Base-by-base conservation (phyloP, 2,329 filamentous ascomycete species). In the Sarocladium kiliense region DNA sequence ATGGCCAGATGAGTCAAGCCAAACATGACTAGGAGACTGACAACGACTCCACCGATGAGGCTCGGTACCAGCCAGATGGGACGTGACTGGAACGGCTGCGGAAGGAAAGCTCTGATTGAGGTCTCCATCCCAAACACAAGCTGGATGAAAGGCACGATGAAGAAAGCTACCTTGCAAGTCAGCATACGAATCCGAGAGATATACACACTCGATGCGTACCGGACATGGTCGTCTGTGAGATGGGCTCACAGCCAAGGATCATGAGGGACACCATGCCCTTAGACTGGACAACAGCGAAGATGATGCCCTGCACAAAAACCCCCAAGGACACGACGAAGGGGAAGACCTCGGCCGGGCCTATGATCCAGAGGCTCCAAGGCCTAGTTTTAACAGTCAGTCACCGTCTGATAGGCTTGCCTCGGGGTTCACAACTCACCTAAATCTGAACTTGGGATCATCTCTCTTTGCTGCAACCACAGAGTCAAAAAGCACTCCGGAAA, bases 111-210 rank as follows among this genome's bases (percentile, higher is more conserved):
- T 60, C 86, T 76, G 16, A 82, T 62, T 0, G 81, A 74, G 32
- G 80, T 77, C 66, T 89, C 86, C 56, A 86, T 59, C 14, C 81
- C 82, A 60, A 89, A 88, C 16, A 87, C 75, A 19, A 88, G 63
- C 60, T 88, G 85, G 30, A 85, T 78, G 58, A 79, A 87, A 25
- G 85, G 85, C 9, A 84, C 78, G 54, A 88, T 76, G 62, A 89
- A 88, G 34, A 88, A 75, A 7, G 82, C 86, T 87, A 56, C 34
- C 25, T 2, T 2, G 10, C 3, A 16, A 32, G 53, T 71, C 12
- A 16, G 9, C 23, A 23, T 23, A 23, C 18, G 3, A 3, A 23
- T 19, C 10, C 12, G 16, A 2, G 19, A 3, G 12, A 2, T 41
- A 6, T 10, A 45, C 14, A 16, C 16, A 30, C n/a, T 1, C 18